Percentiles rank a stretch among this genome's conserved stretches.
phyloP scores from a whole-genome alignment of 1,139 yeast genomes.

The Pichia sp. region DNA sequence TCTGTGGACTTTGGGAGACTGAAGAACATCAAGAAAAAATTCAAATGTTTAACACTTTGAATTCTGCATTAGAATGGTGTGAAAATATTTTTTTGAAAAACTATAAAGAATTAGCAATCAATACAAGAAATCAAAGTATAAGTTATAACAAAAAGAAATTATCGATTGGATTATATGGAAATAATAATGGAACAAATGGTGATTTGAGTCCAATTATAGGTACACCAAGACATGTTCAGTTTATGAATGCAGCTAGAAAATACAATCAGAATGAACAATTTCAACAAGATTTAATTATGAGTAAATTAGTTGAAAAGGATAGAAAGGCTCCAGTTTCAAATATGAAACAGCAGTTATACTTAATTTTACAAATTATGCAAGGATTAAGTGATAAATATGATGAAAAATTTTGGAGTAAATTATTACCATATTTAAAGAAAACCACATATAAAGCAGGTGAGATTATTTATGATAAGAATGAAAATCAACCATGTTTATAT shows the following conservation, averaged over 20 bases:
- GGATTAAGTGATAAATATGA: slow-evolving; percentile 54
- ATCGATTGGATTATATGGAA: slow-evolving; percentile 17
- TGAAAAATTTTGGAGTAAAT: slow-evolving; percentile 58
- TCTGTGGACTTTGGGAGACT: slow-evolving; percentile 64
- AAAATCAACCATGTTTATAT: slow-evolving; percentile 46
- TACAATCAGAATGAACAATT: slow-evolving; percentile 31
- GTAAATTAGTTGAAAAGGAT: slow-evolving; percentile 6
- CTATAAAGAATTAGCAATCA: slow-evolving; percentile 38
- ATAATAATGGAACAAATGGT: background rate
- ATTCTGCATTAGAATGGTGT: slow-evolving; percentile 93
- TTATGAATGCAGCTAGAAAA: slow-evolving; percentile 56
- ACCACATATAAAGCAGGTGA: slow-evolving; percentile 45
- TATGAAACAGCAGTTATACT: slow-evolving; percentile 46
- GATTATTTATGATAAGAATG: slow-evolving; percentile 40
- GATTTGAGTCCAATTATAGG: slow-evolving; percentile 30
- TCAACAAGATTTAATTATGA: slow-evolving; percentile 12
- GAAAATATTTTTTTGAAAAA: slow-evolving; percentile 81
- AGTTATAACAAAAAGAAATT: slow-evolving; percentile 14
- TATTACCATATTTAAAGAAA: slow-evolving; percentile 48
- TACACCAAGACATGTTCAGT: slow-evolving; percentile 60
- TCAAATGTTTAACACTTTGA: slow-evolving; percentile 66
- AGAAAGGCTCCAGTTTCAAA: slow-evolving; percentile 7
- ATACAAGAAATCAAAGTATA: background rate
- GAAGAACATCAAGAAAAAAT: slow-evolving; percentile 38
- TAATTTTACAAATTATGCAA: slow-evolving; percentile 63